Evolutionary conservation across 2,329 filamentous ascomycete genomes (phyloP).

Genomic region (Neonectria ditissima): DNA sequence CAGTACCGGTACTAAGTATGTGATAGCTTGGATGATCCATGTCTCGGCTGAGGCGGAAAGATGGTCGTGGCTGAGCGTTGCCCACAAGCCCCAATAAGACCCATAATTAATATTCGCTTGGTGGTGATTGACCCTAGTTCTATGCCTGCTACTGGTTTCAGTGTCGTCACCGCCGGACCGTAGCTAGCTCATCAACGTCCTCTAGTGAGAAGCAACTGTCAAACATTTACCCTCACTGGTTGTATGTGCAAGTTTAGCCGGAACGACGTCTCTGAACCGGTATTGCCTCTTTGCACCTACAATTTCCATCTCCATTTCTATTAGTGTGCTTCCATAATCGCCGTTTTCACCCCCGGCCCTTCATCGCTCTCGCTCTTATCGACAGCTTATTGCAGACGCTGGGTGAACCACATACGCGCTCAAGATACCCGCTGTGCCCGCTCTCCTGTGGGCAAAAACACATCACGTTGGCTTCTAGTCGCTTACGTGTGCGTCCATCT

Average conservation of each 20-base stretch:
- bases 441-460: slow-evolving; percentile 5
- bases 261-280: neutral
- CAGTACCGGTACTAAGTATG: no score
- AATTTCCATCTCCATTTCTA: no score
- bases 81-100: neutral
- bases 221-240: neutral
- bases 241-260: neutral
- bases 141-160: neutral
- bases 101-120: neutral
- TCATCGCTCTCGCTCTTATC: neutral
- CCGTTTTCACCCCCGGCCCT: neutral
- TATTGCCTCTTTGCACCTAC: neutral
- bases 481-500: neutral
- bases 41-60: neutral
- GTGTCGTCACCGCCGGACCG: slow-evolving; percentile 7
- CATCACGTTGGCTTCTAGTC: slow-evolving; percentile 29
- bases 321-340: no score
- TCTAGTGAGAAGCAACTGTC: neutral
- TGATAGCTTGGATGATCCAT: no score
- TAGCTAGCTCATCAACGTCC: neutral
- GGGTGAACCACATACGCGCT: neutral
- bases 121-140: neutral
- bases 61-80: neutral
- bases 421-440: neutral
- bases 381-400: neutral